Evolutionary conservation across 1,284 basidiomycete genomes (phyloP), one percentile per base, ranked within the genome.

Genomic region (Hortiboletus rubellus): DNA sequence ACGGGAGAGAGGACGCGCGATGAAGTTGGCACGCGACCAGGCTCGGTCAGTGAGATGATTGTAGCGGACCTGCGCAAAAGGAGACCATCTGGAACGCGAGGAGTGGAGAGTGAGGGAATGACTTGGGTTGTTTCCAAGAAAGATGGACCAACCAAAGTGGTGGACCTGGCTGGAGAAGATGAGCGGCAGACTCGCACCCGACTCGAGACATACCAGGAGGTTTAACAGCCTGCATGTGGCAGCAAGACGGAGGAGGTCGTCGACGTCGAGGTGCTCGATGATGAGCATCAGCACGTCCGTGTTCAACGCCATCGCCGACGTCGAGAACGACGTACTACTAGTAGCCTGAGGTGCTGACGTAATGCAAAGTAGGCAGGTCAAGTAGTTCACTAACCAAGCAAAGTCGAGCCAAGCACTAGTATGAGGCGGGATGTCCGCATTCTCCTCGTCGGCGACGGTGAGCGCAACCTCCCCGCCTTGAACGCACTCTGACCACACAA

Each of bases 351-450:
- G 30, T 37, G 66, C 66, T 65, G 66, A 65, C 43, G 40, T 66
- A 69, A 66, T 54, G 36, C 18, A 24, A 47, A 45, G 41, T 31
- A 27, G 54, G 7, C 27, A 34, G 5, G 12, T 34, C 4, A 12
- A 12, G 1, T 10, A 31, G 22, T 22, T 22, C 22, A 47, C 54
- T 27, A 49, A 57, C 53, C 64, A 4, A 49, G 63, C 48, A 46
- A 34, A 38, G 51, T 45, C 46, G 31, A 44, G 57, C 22, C 57
- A 70, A 69, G 66, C 68, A 94, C 57, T 69, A 69, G 66, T 68
- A 94, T 93, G 91, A 82, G 89, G 71, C 85, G 90, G 73, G 92
- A 95, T 83, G 91, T 95, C 52, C 85, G 95, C 65, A 95, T 97
- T 71, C 85, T 96, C 62, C 83, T 98, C 68, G 93, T 96, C 59